Evolutionary conservation across 2,329 filamentous ascomycete species (phyloP).

Genomic region (Didymella glomerata): DNA sequence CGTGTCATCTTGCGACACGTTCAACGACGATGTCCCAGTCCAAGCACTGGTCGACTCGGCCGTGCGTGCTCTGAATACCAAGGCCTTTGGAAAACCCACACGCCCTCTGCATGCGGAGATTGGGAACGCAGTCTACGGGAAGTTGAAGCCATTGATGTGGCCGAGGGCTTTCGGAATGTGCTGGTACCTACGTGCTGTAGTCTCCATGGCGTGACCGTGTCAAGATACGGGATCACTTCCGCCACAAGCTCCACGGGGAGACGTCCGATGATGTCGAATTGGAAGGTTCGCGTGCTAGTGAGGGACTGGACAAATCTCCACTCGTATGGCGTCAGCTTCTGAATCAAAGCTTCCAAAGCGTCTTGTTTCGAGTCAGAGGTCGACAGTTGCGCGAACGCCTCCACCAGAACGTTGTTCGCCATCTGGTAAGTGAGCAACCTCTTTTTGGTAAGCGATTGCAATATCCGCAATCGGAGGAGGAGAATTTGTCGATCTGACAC

Average conservation of each 20-base stretch:
- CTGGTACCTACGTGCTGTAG: constrained; percentile 37
- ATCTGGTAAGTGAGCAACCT: constrained; percentile 2
- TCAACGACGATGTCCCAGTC: neutral
- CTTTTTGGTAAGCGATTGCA: neutral
- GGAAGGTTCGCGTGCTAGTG: constrained; percentile 35
- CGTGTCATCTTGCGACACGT: neutral
- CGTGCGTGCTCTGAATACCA: too few species aligned
- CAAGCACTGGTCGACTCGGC: neutral
- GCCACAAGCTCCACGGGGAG: constrained; percentile 52
- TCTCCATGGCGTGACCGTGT: constrained; percentile 38
- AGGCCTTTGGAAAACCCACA: too few species aligned
- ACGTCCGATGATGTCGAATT: constrained; percentile 45
- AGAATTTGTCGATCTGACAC: constrained; percentile 10
- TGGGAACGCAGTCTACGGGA: neutral
- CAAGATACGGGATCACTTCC: constrained; percentile 48
- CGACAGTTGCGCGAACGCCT: constrained; percentile 30
- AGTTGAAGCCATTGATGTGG: neutral
- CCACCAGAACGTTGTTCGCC: constrained; percentile 5
- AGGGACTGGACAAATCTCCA: constrained; percentile 37
- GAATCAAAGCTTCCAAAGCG: constrained; percentile 37
- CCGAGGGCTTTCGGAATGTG: neutral
- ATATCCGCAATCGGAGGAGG: constrained; percentile 3
- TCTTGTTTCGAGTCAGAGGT: constrained; percentile 26
- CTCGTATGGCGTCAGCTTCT: constrained; percentile 42
- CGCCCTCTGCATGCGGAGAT: too few species aligned